A percentile compares a stretch with the other conserved stretches of the same genome.
These are phyloP conservation scores for Candida pseudoviswanathii DNA, from an alignment of 1,139 yeast genomes.

Conservation along the genomic window DNA sequence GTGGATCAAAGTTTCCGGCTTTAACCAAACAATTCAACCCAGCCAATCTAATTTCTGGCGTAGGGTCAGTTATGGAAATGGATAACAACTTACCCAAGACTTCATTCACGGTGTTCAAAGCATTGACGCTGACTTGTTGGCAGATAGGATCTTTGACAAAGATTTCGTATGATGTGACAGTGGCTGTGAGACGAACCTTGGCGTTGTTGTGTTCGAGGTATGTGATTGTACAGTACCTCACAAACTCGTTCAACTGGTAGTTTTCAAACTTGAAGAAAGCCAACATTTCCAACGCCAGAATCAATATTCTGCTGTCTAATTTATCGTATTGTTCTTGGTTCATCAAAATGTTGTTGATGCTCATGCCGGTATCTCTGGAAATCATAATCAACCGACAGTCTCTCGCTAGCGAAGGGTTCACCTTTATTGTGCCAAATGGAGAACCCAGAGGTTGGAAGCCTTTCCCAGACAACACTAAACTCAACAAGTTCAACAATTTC, in stretches of 20 bases:
- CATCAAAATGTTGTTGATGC: slow-evolving; percentile 38
- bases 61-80: slow-evolving; percentile 88
- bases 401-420: slow-evolving; percentile 68
- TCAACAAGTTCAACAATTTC: slow-evolving; percentile 69
- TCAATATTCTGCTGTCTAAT: slow-evolving; percentile 54
- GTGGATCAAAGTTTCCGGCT: slow-evolving; percentile 82
- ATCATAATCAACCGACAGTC: slow-evolving; percentile 78
- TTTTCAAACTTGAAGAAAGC: slow-evolving; percentile 74
- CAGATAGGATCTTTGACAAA: slow-evolving; percentile 83
- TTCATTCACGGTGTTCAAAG: slow-evolving; percentile 81
- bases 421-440: slow-evolving; percentile 67
- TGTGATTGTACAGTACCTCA: slow-evolving; percentile 75
- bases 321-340: slow-evolving; percentile 44
- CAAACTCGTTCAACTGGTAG: slow-evolving; percentile 82
- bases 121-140: slow-evolving; percentile 80
- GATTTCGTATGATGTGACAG: slow-evolving; percentile 80
- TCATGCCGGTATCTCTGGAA: slow-evolving; percentile 60
- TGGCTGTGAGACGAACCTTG: slow-evolving; percentile 81
- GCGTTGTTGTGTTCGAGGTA: slow-evolving; percentile 82
- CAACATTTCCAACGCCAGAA: slow-evolving; percentile 73
- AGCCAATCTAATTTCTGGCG: slow-evolving; percentile 78
- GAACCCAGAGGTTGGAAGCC: slow-evolving; percentile 87
- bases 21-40: slow-evolving; percentile 65
- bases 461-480: slow-evolving; percentile 80
- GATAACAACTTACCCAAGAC: slow-evolving; percentile 80